A percentile compares a stretch with the other conserved stretches of the same genome.
Conservation (phyloP, 352 stramenopile species). For the Blastocystis hominis region DNA sequence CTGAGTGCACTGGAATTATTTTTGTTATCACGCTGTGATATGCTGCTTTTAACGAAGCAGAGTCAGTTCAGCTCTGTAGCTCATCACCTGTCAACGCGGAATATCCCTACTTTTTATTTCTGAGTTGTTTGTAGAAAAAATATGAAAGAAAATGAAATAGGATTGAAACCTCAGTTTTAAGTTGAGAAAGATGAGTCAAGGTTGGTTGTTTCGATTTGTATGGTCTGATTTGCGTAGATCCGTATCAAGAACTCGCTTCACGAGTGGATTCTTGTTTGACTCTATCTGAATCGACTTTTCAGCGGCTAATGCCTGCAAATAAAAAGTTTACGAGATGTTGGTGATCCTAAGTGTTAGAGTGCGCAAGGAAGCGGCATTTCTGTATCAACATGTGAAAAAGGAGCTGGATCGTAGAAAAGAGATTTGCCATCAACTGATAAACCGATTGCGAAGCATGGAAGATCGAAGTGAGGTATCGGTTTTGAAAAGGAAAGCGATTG, state of each 20-base stretch:
- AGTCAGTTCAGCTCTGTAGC: constrained; percentile 17
- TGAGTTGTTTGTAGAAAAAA: neutral
- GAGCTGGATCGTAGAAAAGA: neutral
- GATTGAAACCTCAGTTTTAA: no score
- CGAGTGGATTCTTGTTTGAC: neutral
- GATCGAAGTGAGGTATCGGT: neutral
- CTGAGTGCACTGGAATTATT: neutral
- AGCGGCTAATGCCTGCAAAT: neutral
- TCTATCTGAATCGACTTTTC: neutral
- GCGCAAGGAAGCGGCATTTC: neutral
- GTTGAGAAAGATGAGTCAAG: no score
- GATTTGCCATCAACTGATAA: neutral
- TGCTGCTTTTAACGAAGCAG: constrained; percentile 10
- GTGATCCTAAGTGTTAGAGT: neutral
- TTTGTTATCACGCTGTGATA: neutral
- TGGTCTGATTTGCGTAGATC: neutral
- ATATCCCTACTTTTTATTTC: neutral
- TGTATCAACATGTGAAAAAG: neutral
- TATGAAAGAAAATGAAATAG: no score
- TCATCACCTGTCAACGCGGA: neutral
- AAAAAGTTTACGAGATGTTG: neutral
- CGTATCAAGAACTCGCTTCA: neutral
- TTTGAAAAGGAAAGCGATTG: neutral
- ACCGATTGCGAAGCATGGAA: neutral
- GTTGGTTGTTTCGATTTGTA: no score